Evolutionary conservation across 2,329 filamentous ascomycete genomes (phyloP), one percentile per base, ranked within the genome.

Genomic region (Monilinia vaccinii-corymbosi): DNA sequence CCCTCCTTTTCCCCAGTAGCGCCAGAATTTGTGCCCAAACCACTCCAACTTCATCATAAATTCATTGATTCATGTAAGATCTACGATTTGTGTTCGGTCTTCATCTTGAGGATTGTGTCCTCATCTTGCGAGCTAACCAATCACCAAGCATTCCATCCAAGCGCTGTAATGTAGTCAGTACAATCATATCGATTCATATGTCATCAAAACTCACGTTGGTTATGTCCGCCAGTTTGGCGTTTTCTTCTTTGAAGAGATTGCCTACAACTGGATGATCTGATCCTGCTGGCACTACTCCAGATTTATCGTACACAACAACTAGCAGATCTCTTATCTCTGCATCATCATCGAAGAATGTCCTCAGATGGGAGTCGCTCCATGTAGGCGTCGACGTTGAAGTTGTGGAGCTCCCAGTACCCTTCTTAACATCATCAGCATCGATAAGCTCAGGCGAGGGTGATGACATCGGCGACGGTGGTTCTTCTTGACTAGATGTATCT

Each of bases 301-400:
- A 88, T 72, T 92, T 96, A 74, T 97, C 92, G 71, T 96, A 92
- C 32, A 99, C 91, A 62, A 99, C 88, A 42, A 92, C 82, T 56
- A 97, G 80, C 71, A 97, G 82, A 71, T 99, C 93, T 55, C 90
- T 84, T 66, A 99, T 91, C 64, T 96, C 91, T 38, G 86, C 86
- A 62, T 90, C 85, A 66, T 94, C 91, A 66, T 97, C 93, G 69
- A 97, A 88, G 75, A 97, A 99, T 16, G 89, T 87, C 62, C 91
- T 85, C 32, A 99, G 81, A 67, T 85, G 89, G 60, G 85, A 80
- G 73, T 97, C 93, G 63, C 91, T 93, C 94, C 94, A 99, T 0
- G 85, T 83, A 42, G 53, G 59, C 31, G 86, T 80, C 18, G 78
- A 77, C 18, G 81, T 77, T 28, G 81, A 79, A 32, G 82, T 79